Evolutionary conservation across 768 basidiomycete species (phyloP).

Genomic region (Agaricus subrufescens): DNA sequence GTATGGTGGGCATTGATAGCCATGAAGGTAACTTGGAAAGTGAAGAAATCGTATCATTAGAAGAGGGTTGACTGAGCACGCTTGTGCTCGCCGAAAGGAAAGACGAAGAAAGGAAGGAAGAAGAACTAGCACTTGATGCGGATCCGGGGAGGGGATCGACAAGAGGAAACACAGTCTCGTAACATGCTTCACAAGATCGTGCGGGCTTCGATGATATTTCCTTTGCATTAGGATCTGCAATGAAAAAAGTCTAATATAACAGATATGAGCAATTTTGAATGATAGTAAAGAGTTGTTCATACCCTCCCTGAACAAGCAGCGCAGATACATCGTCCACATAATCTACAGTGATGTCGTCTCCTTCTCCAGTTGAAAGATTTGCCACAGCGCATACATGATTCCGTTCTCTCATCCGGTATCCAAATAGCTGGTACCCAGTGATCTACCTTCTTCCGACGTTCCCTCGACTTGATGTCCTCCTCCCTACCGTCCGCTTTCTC

Average conservation of each 20-base stretch:
- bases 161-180: conserved; percentile 78
- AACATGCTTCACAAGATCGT: conserved; percentile 83
- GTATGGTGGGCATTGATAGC: conserved; percentile 54
- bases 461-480: conserved; percentile 15
- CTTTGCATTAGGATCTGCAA: conserved; percentile 51
- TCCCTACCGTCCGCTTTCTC: conserved; percentile 15
- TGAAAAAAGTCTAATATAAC: conserved; percentile 74
- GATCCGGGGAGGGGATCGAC: conserved; percentile 27
- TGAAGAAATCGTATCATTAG: conserved; percentile 39
- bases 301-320: conserved; percentile 79
- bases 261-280: not conserved
- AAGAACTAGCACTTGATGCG: conserved; percentile 1
- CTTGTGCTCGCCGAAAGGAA: not conserved
- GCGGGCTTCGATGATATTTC: conserved; percentile 48
- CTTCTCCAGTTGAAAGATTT: conserved; percentile 72
- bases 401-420: conserved; percentile 86
- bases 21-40: conserved; percentile 48
- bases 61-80: conserved; percentile 1
- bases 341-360: conserved; percentile 79
- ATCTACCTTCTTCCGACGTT: conserved; percentile 55
- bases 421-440: conserved; percentile 90
- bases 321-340: conserved; percentile 86
- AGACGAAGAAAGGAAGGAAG: not conserved
- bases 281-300: conserved; percentile 15
- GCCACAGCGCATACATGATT: conserved; percentile 81